Base-by-base conservation (phyloP, 2,329 filamentous ascomycete genomes). In the Colletotrichum agaves region DNA sequence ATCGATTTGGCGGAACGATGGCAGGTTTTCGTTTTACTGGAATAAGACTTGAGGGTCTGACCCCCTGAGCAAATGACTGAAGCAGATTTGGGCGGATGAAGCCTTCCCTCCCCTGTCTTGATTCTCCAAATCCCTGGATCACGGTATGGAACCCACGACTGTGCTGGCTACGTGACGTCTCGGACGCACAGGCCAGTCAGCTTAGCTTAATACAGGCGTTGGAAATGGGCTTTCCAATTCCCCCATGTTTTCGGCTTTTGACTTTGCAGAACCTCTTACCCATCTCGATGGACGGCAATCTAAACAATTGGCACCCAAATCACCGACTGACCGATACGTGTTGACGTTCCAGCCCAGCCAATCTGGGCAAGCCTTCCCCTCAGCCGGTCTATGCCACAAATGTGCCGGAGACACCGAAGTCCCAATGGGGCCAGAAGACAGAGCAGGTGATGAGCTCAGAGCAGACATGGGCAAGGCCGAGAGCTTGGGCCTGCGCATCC, bases 351-450 rank as follows among this genome's bases (percentile, higher is more conserved):
- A 10, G 59, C 27, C 21, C 49, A 21, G 11, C 4, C 63, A 66
- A 63, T 58, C 23, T 63, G 50, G 59, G 23, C 23, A 43, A 21
- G 2, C 35, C 35, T 10, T 27, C 10, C n/a, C 33, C 44, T 44
- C 50, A 50, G 61, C 37, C 46, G 44, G 19, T 23, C 59, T 63
- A 50, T 46, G 37, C 52, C 35, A 21, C 35, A 43, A 44, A 11
- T 2, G 52, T 52, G 59, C 63, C 63, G 59, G 63, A 49, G 27
- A 57, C 37, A 37, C 60, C 59, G 59, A 63, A 27, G 41, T 27
- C 27, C 60, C 39, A 43, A 31, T 46, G 63, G 41, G 37, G 59
- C 59, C 35, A 63, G 13, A 33, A 33, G 35, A 44, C 41, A 55
- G 23, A 46, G 49, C 59, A 57, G 63, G 41, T 57, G 63, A 67